Evolutionary conservation across 768 basidiomycete genomes (phyloP).

Genomic region (Leccinum arenicola): DNA sequence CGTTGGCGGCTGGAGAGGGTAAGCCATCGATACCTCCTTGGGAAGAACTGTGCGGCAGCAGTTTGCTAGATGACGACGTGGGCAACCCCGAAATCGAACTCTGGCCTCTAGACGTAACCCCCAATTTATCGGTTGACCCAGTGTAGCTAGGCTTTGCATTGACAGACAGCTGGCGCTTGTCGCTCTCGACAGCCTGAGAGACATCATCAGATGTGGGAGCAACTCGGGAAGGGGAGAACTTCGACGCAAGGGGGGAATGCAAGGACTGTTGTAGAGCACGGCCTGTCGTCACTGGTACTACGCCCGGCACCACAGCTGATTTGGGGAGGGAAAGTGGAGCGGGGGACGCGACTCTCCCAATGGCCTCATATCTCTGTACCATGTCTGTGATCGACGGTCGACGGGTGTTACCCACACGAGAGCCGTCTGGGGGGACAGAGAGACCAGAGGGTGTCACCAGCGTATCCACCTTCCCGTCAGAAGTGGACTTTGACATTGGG

Average conservation of each 20-base stretch:
- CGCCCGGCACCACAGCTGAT: conserved; percentile 15
- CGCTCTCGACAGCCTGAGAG: conserved; percentile 12
- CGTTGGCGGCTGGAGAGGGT: conserved; percentile 17
- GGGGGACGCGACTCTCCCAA: conserved; percentile 37
- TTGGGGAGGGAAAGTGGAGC: conserved; percentile 33
- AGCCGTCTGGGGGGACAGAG: conserved; percentile 46
- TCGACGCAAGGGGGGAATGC: conserved; percentile 25
- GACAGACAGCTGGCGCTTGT: conserved; percentile 19
- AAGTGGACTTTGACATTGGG: conserved; percentile 42
- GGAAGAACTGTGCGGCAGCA: conserved; percentile 12
- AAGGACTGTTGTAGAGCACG: conserved; percentile 20
- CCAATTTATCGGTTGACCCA: conserved; percentile 18
- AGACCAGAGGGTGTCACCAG: conserved; percentile 37
- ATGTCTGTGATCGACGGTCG: conserved; percentile 84
- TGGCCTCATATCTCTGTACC: conserved; percentile 79
- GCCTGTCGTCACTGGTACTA: conserved; percentile 17
- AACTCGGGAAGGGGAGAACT: conserved; percentile 24
- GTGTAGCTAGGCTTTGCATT: conserved; percentile 13
- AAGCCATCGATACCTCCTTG: conserved; percentile 27
- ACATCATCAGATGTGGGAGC: conserved; percentile 9
- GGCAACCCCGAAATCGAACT: conserved; percentile 24
- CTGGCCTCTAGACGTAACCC: conserved; percentile 14
- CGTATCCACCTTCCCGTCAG: conserved; percentile 38
- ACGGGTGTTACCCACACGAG: conserved; percentile 40
- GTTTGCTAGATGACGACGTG: conserved; percentile 20